A percentile compares a stretch with the other conserved stretches of the same genome.
Conservation (phyloP, 208 protist species). For the Herpetomonas muscarum region DNA sequence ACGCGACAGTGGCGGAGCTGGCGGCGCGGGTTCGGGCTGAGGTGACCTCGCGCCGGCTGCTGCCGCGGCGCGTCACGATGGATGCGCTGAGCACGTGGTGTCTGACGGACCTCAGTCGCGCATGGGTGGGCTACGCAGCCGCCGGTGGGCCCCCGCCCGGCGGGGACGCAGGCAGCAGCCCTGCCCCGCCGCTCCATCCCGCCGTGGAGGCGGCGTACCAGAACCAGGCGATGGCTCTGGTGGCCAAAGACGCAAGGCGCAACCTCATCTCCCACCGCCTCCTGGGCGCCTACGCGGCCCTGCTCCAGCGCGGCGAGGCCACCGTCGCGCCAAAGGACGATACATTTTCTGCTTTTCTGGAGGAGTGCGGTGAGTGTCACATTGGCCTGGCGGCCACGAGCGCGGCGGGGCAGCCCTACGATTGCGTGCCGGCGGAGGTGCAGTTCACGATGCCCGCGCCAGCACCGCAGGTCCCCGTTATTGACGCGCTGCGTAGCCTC, state of each 20-base stretch:
- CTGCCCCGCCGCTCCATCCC: neutral
- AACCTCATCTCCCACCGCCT: conserved; percentile 62
- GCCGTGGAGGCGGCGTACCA: neutral
- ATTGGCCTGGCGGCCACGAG: neutral
- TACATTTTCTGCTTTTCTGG: conserved; percentile 67
- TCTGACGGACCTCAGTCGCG: conserved; percentile 52
- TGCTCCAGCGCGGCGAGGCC: conserved; percentile 41
- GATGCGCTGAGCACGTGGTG: conserved; percentile 56
- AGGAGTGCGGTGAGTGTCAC: conserved; percentile 84
- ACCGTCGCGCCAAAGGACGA: conserved; percentile 30
- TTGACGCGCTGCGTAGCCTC: conserved; percentile 29
- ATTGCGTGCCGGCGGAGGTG: conserved; percentile 32
- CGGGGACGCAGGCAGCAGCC: neutral
- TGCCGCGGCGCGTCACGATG: conserved; percentile 46
- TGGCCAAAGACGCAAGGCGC: conserved; percentile 54
- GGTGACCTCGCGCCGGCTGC: conserved; percentile 24
- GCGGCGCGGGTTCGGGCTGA: conserved; percentile 19
- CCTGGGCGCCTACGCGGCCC: conserved; percentile 52
- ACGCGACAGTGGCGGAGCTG: conserved; percentile 27
- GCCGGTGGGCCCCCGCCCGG: neutral
- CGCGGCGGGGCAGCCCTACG: no score
- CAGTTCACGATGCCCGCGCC: conserved; percentile 39
- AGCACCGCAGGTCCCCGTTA: conserved; percentile 11
- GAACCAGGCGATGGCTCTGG: conserved; percentile 18
- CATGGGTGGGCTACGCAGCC: conserved; percentile 34